A percentile compares a stretch with the other conserved stretches of the same genome.
phyloP scores from a whole-genome alignment of 2,329 filamentous ascomycete species.

The Microcyclospora pomicola region DNA sequence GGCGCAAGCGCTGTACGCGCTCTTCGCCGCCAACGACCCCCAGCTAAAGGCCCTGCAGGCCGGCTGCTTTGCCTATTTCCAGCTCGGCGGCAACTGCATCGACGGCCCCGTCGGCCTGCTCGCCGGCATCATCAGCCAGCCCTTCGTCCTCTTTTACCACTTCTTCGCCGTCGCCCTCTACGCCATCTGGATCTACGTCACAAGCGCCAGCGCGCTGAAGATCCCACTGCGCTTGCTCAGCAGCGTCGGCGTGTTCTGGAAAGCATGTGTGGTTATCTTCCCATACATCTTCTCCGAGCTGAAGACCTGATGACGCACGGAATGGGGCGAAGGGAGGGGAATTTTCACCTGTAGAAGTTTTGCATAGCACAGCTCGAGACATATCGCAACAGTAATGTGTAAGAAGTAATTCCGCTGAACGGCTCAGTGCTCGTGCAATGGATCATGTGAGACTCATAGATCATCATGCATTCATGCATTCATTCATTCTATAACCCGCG shows the following conservation, averaged over 20 bases:
- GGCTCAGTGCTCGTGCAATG: not conserved
- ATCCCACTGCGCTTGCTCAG: constrained; percentile 25
- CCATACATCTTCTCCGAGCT: constrained; percentile 37
- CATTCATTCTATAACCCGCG: not conserved
- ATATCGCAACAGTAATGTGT: too few relatives aligned
- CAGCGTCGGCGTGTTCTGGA: constrained; percentile 39
- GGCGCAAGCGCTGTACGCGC: constrained; percentile 80
- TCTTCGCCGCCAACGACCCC: constrained; percentile 74
- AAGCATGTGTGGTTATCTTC: constrained; percentile 33
- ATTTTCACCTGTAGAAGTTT: not conserved
- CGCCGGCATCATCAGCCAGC: constrained; percentile 65
- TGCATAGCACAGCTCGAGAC: too few relatives aligned
- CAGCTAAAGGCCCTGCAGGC: constrained; percentile 68
- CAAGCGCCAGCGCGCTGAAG: constrained; percentile 29
- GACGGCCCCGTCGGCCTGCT: constrained; percentile 71
- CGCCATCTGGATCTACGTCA: constrained; percentile 59
- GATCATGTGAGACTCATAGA: not conserved
- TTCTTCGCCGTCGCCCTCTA: constrained; percentile 91
- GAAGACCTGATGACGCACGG: constrained; percentile 7
- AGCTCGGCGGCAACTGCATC: constrained; percentile 54
- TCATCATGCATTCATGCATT: not conserved
- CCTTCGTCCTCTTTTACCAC: constrained; percentile 69
- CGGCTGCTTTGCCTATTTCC: constrained; percentile 90
- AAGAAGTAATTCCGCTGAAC: too few relatives aligned
- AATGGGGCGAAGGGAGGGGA: not conserved